phyloP scores from a whole-genome alignment of 139 green algal genomes.

The Chlamydomonas sp. region DNA sequence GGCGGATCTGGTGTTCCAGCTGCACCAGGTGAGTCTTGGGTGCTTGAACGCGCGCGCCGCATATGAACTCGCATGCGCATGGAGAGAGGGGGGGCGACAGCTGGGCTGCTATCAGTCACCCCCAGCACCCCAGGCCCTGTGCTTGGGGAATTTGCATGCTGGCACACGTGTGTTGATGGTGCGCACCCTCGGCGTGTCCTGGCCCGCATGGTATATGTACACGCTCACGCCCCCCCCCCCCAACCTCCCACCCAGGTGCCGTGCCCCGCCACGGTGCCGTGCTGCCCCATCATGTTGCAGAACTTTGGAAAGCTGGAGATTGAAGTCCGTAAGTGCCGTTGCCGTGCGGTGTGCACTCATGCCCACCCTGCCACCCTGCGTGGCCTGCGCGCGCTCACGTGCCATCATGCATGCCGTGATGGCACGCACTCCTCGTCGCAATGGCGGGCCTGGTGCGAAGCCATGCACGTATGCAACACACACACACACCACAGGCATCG shows the following conservation, averaged over 20 bases:
- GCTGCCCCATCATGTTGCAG: neutral
- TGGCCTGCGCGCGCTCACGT: neutral
- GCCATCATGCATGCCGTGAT: too few relatives aligned
- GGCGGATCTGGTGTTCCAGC: neutral
- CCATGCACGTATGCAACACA: neutral
- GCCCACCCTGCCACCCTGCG: neutral
- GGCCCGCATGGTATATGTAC: neutral
- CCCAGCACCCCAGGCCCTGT: too few relatives aligned
- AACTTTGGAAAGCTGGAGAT: constrained; percentile 8
- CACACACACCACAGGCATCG: neutral
- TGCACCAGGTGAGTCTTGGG: neutral
- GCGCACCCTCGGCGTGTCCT: neutral
- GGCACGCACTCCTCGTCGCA: too few relatives aligned
- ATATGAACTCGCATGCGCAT: neutral
- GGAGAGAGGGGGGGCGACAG: neutral
- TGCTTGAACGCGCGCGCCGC: neutral
- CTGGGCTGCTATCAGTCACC: neutral
- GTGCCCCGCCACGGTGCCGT: constrained; percentile 1
- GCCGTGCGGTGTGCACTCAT: neutral
- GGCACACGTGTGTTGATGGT: neutral
- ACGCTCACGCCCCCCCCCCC: neutral
- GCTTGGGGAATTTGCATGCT: constrained; percentile 6
- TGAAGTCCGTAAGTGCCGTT: constrained; percentile 12
- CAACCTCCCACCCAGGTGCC: neutral
- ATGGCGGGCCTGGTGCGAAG: too few relatives aligned